These are phyloP conservation scores for Tetracladium setigerum DNA, from an alignment of 495 filamentous ascomycete species.

Conservation along the genomic window DNA sequence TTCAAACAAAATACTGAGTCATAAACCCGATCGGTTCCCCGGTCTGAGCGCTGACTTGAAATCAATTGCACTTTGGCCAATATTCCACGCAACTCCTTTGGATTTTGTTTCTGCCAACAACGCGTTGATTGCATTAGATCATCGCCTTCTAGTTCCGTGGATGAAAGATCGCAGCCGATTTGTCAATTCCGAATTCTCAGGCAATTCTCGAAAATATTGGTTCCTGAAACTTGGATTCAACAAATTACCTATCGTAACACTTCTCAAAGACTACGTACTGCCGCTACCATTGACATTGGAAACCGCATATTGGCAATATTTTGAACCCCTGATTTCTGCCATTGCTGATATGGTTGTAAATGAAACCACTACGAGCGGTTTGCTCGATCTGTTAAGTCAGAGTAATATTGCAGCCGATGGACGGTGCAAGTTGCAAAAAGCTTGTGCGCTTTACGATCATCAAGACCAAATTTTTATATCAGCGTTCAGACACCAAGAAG, in stretches of 20 bases:
- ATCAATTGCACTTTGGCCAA: slow-evolving; percentile 13
- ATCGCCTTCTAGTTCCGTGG: slow-evolving; percentile 10
- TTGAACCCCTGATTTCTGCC: not conserved
- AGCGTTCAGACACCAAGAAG: slow-evolving; percentile 11
- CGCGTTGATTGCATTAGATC: slow-evolving; percentile 2
- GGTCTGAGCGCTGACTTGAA: slow-evolving; percentile 3
- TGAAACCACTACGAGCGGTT: not conserved
- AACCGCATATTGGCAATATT: slow-evolving; percentile 1
- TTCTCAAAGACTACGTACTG: slow-evolving; percentile 12
- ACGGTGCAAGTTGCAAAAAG: slow-evolving; percentile 1
- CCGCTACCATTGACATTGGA: slow-evolving; percentile 4
- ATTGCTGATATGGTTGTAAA: not conserved
- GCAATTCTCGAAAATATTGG: not conserved
- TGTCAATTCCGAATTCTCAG: slow-evolving; percentile 1
- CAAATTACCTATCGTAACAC: not conserved
- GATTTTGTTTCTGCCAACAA: slow-evolving; percentile 6
- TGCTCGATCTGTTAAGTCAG: not conserved
- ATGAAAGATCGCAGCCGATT: slow-evolving; percentile 11
- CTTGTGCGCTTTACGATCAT: slow-evolving; percentile 9
- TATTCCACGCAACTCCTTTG: not conserved
- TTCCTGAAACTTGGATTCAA: slow-evolving; percentile 1
- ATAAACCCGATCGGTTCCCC: not conserved
- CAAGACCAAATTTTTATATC: slow-evolving; percentile 14
- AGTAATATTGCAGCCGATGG: slow-evolving; percentile 12
- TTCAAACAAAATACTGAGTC: not conserved